These are phyloP conservation scores for Truncatella angustata DNA, from an alignment of 2,329 filamentous ascomycete genomes.

Conservation along the genomic window DNA sequence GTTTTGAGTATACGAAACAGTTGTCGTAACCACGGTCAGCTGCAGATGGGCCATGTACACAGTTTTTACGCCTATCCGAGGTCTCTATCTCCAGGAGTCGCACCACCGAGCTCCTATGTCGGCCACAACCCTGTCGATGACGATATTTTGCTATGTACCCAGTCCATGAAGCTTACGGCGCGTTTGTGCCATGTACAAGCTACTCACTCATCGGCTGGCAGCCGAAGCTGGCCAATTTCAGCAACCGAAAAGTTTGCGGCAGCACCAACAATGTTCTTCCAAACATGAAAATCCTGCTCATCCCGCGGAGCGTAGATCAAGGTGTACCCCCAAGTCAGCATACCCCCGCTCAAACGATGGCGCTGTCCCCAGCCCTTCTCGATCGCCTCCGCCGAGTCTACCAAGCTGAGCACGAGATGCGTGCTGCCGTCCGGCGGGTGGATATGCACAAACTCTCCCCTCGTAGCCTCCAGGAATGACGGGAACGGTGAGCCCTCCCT, in stretches of 20 bases:
- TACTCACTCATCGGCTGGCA: not conserved
- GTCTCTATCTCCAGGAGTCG: not conserved
- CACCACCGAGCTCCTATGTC: not conserved
- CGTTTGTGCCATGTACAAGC: not conserved
- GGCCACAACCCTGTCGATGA: not conserved
- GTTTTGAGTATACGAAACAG: not conserved
- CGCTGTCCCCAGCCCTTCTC: slow-evolving; percentile 12
- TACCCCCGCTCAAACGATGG: slow-evolving; percentile 8
- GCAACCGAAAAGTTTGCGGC: slow-evolving; percentile 14
- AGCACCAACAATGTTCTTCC: slow-evolving; percentile 16
- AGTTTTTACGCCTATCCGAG: not conserved
- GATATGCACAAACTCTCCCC: slow-evolving; percentile 10
- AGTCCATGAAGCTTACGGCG: not conserved
- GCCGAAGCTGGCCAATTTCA: not conserved
- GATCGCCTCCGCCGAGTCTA: slow-evolving; percentile 9
- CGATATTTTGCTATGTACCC: not conserved
- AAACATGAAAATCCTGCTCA: slow-evolving; percentile 14
- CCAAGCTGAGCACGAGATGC: slow-evolving; percentile 11
- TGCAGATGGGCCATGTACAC: not conserved
- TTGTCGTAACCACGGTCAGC: not conserved
- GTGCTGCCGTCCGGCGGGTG: slow-evolving; percentile 13
- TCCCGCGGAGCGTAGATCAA: slow-evolving; percentile 17
- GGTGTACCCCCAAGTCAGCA: slow-evolving; percentile 18
- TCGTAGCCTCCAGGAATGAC: slow-evolving; percentile 10
- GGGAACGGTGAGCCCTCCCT: slow-evolving; percentile 3